Conservation (phyloP, 768 basidiomycete genomes). For the Suillus paluster region DNA sequence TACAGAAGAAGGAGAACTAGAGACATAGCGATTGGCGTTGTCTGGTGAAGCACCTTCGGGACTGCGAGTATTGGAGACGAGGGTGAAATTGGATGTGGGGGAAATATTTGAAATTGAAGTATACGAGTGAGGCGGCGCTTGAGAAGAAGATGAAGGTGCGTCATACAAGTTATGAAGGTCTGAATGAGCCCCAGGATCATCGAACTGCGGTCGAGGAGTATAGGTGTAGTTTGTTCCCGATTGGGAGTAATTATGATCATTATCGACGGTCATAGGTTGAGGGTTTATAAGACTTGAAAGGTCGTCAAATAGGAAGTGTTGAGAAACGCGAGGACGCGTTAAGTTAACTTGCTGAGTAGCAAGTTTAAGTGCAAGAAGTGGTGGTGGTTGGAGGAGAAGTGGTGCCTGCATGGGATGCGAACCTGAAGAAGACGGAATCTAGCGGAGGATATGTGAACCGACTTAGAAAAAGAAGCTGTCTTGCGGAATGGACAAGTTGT, state of each 20-base stretch:
- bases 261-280: slow-evolving; percentile 41
- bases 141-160: slow-evolving; percentile 23
- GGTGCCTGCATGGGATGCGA: slow-evolving; percentile 29
- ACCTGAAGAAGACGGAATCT: slow-evolving; percentile 13
- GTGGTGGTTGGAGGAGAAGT: slow-evolving; percentile 32
- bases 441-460: slow-evolving; percentile 18
- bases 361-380: slow-evolving; percentile 22
- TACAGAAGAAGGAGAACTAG: slow-evolving; percentile 50
- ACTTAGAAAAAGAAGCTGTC: slow-evolving; percentile 21
- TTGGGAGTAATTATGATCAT: slow-evolving; percentile 32
- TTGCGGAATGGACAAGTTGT: slow-evolving; percentile 23
- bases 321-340: slow-evolving; percentile 18
- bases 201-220: slow-evolving; percentile 32
- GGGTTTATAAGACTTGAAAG: slow-evolving; percentile 28
- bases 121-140: slow-evolving; percentile 16
- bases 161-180: slow-evolving; percentile 39
- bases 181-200: slow-evolving; percentile 38
- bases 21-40: slow-evolving; percentile 25
- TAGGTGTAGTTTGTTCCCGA: slow-evolving; percentile 41
- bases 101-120: slow-evolving; percentile 20
- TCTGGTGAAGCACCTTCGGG: slow-evolving; percentile 16
- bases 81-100: slow-evolving; percentile 23
- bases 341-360: neutral
- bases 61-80: slow-evolving; percentile 23
- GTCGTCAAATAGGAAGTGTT: slow-evolving; percentile 26